Conservation (phyloP, 1,284 basidiomycete species). For the Ceratobasidium theobromae region DNA sequence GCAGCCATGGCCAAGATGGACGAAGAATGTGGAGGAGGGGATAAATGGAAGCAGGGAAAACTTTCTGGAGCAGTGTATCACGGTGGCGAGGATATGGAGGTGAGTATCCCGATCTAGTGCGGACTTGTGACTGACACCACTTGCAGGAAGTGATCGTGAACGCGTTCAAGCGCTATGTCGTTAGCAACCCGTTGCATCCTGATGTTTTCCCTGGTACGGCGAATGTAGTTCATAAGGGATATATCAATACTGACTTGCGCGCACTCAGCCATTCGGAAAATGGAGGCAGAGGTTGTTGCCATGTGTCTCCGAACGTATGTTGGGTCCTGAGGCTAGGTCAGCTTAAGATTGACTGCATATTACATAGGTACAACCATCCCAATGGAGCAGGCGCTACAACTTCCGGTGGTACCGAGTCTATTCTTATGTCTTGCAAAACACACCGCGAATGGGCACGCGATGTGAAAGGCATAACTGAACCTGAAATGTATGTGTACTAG, state of each 20-base stretch:
- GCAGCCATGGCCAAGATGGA: conserved; percentile 81
- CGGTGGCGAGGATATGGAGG: conserved; percentile 78
- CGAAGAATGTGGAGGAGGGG: conserved; percentile 49
- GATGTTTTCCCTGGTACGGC: conserved; percentile 80
- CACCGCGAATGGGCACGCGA: conserved; percentile 89
- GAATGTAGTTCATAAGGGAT: neutral
- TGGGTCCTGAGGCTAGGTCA: neutral
- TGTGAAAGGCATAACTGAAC: conserved; percentile 85
- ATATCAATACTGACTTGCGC: neutral
- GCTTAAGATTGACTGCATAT: conserved; percentile 20
- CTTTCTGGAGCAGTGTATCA: conserved; percentile 89
- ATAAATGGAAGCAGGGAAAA: conserved; percentile 73
- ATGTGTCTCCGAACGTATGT: conserved; percentile 79
- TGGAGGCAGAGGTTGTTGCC: conserved; percentile 96
- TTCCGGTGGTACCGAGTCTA: conserved; percentile 94
- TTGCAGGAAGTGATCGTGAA: conserved; percentile 58
- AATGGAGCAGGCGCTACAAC: conserved; percentile 89
- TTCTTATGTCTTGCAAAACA: conserved; percentile 91
- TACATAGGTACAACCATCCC: conserved; percentile 72
- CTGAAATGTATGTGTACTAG: conserved; percentile 74
- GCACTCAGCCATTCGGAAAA: conserved; percentile 74
- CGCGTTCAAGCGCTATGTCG: conserved; percentile 69
- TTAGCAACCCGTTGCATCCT: conserved; percentile 92
- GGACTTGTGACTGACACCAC: neutral
- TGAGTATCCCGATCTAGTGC: conserved; percentile 38